Evolutionary conservation across 176 grass and related monocot species (phyloP).

Genomic region (Paspalum vaginatum): DNA sequence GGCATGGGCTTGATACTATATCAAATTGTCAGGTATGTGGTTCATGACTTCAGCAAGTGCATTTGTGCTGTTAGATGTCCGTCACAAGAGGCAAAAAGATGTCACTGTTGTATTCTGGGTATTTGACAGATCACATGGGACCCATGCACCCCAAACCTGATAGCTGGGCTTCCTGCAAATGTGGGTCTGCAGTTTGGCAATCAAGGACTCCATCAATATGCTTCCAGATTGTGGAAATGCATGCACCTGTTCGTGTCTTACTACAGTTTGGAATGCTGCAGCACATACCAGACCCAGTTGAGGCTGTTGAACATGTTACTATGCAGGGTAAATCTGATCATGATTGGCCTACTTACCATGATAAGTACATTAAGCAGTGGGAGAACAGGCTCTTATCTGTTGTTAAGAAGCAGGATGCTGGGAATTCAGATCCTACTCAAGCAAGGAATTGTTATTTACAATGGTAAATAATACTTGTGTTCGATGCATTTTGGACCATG

Average conservation of each 20-base stretch:
- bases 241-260: conserved; percentile 51
- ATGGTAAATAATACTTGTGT: conserved; percentile 29
- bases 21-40: conserved; percentile 47
- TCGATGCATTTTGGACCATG: conserved; percentile 12
- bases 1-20: conserved; percentile 50
- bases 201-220: conserved; percentile 52
- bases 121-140: conserved; percentile 53
- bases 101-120: conserved; percentile 18
- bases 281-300: conserved; percentile 49
- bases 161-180: conserved; percentile 32
- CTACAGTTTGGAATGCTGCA: conserved; percentile 56
- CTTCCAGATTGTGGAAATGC: conserved; percentile 63
- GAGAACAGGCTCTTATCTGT: conserved; percentile 32
- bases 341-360: conserved; percentile 57
- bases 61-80: neutral
- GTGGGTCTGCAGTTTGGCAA: conserved; percentile 45
- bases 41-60: neutral
- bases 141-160: conserved; percentile 43
- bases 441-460: conserved; percentile 57
- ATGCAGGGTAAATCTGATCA: conserved; percentile 55
- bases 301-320: conserved; percentile 49
- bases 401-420: conserved; percentile 11
- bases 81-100: conserved; percentile 4
- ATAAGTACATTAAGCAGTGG: conserved; percentile 53
- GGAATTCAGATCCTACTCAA: conserved; percentile 38